Conservation (phyloP, 2,329 filamentous ascomycete species). For the Sclerotinia borealis region DNA sequence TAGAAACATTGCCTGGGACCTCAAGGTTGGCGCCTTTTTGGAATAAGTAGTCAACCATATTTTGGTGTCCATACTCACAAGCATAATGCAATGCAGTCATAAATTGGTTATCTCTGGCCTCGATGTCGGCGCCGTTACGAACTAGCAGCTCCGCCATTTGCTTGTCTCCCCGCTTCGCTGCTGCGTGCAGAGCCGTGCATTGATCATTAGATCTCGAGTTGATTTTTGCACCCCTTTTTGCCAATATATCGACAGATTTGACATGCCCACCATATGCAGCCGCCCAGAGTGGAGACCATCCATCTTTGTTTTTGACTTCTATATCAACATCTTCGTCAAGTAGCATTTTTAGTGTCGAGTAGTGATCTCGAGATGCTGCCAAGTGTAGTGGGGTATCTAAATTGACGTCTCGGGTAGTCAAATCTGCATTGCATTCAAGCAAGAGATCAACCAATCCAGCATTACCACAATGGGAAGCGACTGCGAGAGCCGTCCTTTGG, state of each 20-base stretch:
- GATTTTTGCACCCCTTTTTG: constrained; percentile 11
- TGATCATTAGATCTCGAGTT: constrained; percentile 12
- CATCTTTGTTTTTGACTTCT: constrained; percentile 5
- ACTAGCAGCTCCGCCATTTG: constrained; percentile 12
- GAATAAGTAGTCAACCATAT: constrained; percentile 4
- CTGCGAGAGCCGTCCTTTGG: not conserved
- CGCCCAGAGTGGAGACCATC: constrained; percentile 5
- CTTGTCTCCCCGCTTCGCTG: constrained; percentile 10
- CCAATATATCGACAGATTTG: constrained; percentile 11
- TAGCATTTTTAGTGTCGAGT: not conserved
- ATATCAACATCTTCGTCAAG: constrained; percentile 2
- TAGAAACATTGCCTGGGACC: constrained; percentile 5
- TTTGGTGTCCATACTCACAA: constrained; percentile 3
- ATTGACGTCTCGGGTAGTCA: not conserved
- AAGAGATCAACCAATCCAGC: not conserved
- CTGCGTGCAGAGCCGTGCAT: constrained; percentile 12
- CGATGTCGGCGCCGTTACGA: constrained; percentile 6
- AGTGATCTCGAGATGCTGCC: not conserved
- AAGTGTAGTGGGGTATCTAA: not conserved
- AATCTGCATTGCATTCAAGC: not conserved
- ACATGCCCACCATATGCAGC: constrained; percentile 12
- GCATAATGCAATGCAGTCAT: constrained; percentile 13
- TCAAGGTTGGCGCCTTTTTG: constrained; percentile 11
- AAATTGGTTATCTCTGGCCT: constrained; percentile 8
- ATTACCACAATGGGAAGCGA: constrained; percentile 1